Evolutionary conservation across 345 rosid species (phyloP), one percentile per base, ranked within the genome.

Genomic region (Firmiana major): DNA sequence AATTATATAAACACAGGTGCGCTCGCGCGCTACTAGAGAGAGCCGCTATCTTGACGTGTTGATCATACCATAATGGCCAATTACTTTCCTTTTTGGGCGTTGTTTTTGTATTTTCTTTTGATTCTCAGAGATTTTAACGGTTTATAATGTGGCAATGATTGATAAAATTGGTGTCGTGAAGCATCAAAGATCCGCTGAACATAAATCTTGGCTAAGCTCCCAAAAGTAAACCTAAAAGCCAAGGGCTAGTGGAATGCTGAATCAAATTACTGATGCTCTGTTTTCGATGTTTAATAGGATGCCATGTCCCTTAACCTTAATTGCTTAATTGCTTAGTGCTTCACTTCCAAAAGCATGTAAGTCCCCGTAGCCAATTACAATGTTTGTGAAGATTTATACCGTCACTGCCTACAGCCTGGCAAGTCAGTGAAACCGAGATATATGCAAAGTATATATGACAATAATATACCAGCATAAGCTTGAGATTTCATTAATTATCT

Each of bases 231-330:
- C 75, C 54, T 26, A 45, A 45, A 58, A 72, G 24, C 15, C 21
- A 12, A 22, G 68, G 46, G 43, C 10, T 9, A 59, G 58, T 73
- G 80, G 83, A 81, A 67, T 73, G 72, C 75, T 65, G 38, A 66
- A 63, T 73, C 83, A 38, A 58, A 48, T 12, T 57, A 62, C 28
- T 31, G 45, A 36, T 70, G 45, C 28, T 22, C 38, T 16, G n/a
- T 42, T 7, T 49, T 48, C 36, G 31, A 43, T 71, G 53, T 40
- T 13, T 21, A 48, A 49, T 74, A 15, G 28, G 36, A 17, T 65
- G 49, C 1, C 46, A 38, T 65, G 70, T 65, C 49, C 70, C 49
- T 65, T 65, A 65, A 65, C 38, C 53, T 21, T 34, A 22, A 63
- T 12, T 43, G 34, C 58, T 70, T 54, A 51, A 42, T 71, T 24